phyloP scores from a whole-genome alignment of 1,139 yeast species.

The Hyphopichia wangnamkhiaoensis region DNA sequence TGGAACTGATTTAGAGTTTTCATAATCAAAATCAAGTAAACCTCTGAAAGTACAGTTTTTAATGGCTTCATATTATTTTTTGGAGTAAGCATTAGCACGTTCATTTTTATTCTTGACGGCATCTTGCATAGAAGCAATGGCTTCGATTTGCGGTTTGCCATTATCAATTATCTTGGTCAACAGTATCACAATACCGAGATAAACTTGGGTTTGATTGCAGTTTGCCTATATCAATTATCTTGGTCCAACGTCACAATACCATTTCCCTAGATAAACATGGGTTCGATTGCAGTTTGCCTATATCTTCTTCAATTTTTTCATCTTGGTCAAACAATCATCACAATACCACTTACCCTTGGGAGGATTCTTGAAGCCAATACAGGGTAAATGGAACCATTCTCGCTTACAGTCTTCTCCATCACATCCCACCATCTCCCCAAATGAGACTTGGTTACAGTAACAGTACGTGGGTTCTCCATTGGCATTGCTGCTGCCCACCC shows the following conservation, averaged over 20 bases:
- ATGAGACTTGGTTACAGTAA: constrained; percentile 93
- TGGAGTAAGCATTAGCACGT: constrained; percentile 85
- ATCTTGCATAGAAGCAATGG: constrained; percentile 93
- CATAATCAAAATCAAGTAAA: constrained; percentile 83
- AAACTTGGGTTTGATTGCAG: too few relatives aligned
- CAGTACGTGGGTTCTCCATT: constrained; percentile 81
- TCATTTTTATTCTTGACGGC: constrained; percentile 97
- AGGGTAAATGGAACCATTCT: constrained; percentile 97
- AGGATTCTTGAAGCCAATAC: constrained; percentile 85
- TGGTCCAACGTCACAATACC: too few relatives aligned
- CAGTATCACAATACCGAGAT: too few relatives aligned
- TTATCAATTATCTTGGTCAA: too few relatives aligned
- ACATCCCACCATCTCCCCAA: constrained; percentile 99
- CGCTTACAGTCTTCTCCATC: constrained; percentile 91
- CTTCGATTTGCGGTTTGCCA: too few relatives aligned
- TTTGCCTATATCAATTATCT: too few relatives aligned
- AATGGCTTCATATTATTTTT: constrained; percentile 89
- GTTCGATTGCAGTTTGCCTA: constrained; percentile 5
- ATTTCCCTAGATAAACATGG: too few relatives aligned
- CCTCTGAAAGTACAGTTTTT: constrained; percentile 94
- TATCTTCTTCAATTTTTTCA: constrained; percentile 29
- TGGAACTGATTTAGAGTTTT: constrained; percentile 72
- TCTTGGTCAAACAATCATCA: constrained; percentile 69
- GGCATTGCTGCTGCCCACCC: constrained; percentile 10
- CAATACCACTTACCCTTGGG: constrained; percentile 98